These are phyloP conservation scores for Umbelopsis vinacea DNA, from an alignment of 192 early-diverging fungal species.

Conservation along the genomic window DNA sequence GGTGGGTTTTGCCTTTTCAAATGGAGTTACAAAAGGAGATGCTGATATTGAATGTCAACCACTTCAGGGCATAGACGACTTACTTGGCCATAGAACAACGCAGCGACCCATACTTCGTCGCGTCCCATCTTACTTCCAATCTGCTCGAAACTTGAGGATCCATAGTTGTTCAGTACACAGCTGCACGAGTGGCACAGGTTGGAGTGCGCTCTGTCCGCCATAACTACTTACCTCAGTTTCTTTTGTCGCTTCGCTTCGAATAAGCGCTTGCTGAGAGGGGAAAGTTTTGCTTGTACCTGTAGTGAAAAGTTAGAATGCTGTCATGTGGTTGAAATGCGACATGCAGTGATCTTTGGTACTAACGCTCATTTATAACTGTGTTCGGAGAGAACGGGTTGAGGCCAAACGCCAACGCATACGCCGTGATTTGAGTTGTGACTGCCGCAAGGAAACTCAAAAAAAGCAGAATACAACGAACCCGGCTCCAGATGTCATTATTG, in stretches of 20 bases:
- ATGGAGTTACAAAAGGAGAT: not conserved
- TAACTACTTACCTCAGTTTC: slow-evolving; percentile 32
- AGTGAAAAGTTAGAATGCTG: not conserved
- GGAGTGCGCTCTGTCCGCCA: not conserved
- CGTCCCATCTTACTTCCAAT: slow-evolving; percentile 56
- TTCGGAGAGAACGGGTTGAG: not conserved
- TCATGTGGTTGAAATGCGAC: not conserved
- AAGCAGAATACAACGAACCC: not conserved
- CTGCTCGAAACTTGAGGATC: slow-evolving; percentile 53
- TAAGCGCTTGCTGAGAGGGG: slow-evolving; percentile 25
- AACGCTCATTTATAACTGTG: not conserved
- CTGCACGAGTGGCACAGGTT: not conserved
- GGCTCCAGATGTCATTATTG: not conserved
- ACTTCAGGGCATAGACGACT: not conserved
- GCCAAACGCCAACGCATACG: not conserved
- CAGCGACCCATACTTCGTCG: slow-evolving; percentile 70
- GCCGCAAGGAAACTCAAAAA: not conserved
- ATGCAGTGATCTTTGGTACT: not conserved
- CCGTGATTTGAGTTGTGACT: not conserved
- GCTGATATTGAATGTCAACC: not conserved
- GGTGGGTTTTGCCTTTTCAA: slow-evolving; percentile 45
- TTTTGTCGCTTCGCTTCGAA: slow-evolving; percentile 39
- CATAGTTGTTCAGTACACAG: not conserved
- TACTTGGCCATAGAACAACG: slow-evolving; percentile 72
- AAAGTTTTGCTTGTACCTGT: slow-evolving; percentile 31